Evolutionary conservation across 352 stramenopile species (phyloP).

Genomic region (Elongisporangium senticosum): DNA sequence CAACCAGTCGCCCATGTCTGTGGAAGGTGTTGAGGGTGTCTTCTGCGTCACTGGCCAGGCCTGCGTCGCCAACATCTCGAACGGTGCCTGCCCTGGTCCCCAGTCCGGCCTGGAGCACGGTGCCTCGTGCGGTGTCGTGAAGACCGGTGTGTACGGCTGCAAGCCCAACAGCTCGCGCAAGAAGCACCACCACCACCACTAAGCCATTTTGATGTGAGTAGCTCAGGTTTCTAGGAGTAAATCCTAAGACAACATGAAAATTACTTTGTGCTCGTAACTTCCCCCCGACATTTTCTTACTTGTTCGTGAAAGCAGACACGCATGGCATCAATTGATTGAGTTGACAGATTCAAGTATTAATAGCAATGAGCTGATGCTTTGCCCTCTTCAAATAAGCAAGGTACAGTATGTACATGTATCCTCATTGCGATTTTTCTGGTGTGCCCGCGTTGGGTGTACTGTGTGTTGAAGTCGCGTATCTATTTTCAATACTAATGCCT

Average conservation of each 20-base stretch:
- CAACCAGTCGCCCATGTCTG: slow-evolving; percentile 14
- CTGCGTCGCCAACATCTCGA: slow-evolving; percentile 22
- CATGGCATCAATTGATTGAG: too few relatives aligned
- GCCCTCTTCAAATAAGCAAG: too few relatives aligned
- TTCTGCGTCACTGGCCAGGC: slow-evolving; percentile 34
- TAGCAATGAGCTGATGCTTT: too few relatives aligned
- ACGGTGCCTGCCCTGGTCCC: slow-evolving; percentile 26
- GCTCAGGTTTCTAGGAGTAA: background rate
- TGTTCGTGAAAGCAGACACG: too few relatives aligned
- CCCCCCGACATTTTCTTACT: too few relatives aligned
- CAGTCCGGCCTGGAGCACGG: slow-evolving; percentile 31
- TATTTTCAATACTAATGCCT: too few relatives aligned
- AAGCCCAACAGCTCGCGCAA: slow-evolving; percentile 25
- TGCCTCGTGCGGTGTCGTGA: slow-evolving; percentile 33
- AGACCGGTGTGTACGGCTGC: slow-evolving; percentile 40
- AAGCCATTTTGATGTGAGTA: background rate
- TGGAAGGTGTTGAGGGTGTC: slow-evolving; percentile 31
- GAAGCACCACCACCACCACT: slow-evolving; percentile 6
- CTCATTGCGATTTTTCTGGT: too few relatives aligned
- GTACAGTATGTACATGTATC: too few relatives aligned
- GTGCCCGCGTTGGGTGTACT: too few relatives aligned
- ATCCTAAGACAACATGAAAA: background rate
- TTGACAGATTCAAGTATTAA: too few relatives aligned
- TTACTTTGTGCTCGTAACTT: too few relatives aligned
- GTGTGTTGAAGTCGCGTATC: too few relatives aligned